These are phyloP conservation scores for Hyaloscypha finlandica DNA, from an alignment of 495 filamentous ascomycete genomes.

Conservation along the genomic window DNA sequence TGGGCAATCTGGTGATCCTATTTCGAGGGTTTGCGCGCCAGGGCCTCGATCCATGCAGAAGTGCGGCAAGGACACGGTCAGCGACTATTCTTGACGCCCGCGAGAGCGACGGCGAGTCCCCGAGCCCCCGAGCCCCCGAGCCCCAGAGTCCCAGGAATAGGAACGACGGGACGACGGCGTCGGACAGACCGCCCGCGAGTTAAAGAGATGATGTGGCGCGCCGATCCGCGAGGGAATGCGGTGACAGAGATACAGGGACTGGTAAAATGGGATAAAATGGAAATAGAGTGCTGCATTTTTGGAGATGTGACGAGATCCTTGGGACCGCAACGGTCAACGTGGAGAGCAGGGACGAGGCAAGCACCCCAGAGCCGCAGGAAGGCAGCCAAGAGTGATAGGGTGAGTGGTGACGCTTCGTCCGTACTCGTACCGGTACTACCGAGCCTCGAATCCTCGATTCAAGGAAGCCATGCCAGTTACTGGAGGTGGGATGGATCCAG, in stretches of 20 bases:
- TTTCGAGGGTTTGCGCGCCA: slow-evolving; percentile 4
- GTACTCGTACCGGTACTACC: neutral
- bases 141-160: slow-evolving; percentile 2
- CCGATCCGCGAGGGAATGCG: neutral
- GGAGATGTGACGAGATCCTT: neutral
- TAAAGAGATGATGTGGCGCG: neutral
- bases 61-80: slow-evolving; percentile 16
- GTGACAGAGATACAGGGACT: no score
- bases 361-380: neutral
- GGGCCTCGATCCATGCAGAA: slow-evolving; percentile 5
- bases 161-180: neutral
- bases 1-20: slow-evolving; percentile 12
- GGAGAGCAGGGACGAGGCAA: neutral
- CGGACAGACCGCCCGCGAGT: neutral
- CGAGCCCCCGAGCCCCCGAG: no score
- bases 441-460: neutral
- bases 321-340: neutral
- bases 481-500: neutral
- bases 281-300: no score
- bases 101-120: neutral
- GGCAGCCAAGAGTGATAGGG: neutral
- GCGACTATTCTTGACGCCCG: slow-evolving; percentile 28
- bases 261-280: no score
- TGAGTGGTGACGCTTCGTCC: neutral
- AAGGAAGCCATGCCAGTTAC: neutral